Evolutionary conservation across 2,329 filamentous ascomycete species (phyloP), one percentile per base, ranked within the genome.

Genomic region (Colletotrichum liriopes): DNA sequence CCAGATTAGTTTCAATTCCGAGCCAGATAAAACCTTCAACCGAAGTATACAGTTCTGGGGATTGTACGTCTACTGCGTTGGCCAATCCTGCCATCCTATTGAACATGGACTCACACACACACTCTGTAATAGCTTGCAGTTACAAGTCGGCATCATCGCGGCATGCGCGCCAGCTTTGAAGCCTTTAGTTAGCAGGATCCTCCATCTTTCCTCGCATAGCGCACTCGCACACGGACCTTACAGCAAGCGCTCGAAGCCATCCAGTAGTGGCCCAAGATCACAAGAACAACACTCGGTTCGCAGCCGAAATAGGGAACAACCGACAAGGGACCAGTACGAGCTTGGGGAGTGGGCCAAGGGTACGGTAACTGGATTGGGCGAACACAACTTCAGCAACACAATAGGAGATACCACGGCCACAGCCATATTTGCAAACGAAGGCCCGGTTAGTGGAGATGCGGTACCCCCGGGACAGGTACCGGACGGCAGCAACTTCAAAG

Each of bases 81-180:
- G 29, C 29, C 29, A 32, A 6, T 47, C 7, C 4, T 5, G 14
- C 4, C 23, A 37, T 51, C 29, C 26, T 23, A 1, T 62, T 61
- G 45, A 64, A 68, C 3, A 73, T 26, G 23, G 23, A 26, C 23
- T 26, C 23, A 26, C 23, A 76, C 72, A n/a, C 29, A 5, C 3
- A 3, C 23, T 26, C 52, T 76, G 18, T 35, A 23, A 12, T 66
- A 85, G 83, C 29, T 76, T 85, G 54, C 82, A 85, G 74, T 76
- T 83, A 62, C 81, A 82, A 60, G 74, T 84, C 12, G 82, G 81
- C 9, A 82, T 84, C 41, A 77, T 83, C 32, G 82, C 82, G 1
- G 81, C 79, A 26, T 84, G 81, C 41, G 78, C 83, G 14, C 82
- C 83, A 4, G 78, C 81, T 6, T 76, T 85, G 26, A 81, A 81